Evolutionary conservation across 129 eudicot species (phyloP).

Genomic region (Centrapalus pauciflorus): DNA sequence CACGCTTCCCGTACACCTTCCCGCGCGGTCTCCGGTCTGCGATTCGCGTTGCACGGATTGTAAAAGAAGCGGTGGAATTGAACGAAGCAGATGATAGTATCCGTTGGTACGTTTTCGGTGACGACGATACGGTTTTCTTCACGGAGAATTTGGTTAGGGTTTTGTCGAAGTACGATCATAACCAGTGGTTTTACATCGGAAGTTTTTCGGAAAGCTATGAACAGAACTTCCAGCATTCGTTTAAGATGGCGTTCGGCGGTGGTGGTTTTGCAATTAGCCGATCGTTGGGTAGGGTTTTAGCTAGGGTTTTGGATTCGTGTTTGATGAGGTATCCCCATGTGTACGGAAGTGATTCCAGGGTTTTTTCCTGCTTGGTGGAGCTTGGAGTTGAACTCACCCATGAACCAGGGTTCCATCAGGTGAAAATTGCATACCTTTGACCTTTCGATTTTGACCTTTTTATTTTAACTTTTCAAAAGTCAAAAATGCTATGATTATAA

Average conservation of each 20-base stretch:
- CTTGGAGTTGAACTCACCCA: conserved; percentile 63
- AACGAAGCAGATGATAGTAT: conserved; percentile 15
- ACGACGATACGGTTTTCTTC: conserved; percentile 73
- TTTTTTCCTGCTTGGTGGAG: conserved; percentile 67
- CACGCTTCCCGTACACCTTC: conserved; percentile 51
- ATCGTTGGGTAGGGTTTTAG: conserved; percentile 59
- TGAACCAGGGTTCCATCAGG: conserved; percentile 94
- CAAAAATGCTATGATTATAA: not conserved
- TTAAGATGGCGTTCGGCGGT: conserved; percentile 83
- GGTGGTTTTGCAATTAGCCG: conserved; percentile 78
- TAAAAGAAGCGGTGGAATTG: conserved; percentile 50
- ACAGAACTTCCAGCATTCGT: conserved; percentile 47
- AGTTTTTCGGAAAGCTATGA: conserved; percentile 56
- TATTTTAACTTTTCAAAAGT: no score
- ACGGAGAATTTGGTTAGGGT: conserved; percentile 45
- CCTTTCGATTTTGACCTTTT: no score
- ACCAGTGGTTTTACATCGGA: conserved; percentile 61
- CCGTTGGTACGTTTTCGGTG: conserved; percentile 69
- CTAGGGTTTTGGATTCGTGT: conserved; percentile 66
- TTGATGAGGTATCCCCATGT: conserved; percentile 71
- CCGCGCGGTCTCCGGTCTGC: conserved; percentile 61
- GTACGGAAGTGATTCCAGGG: conserved; percentile 77
- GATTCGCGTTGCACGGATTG: conserved; percentile 63
- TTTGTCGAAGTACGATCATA: conserved; percentile 53
- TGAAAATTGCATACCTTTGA: conserved; percentile 4